phyloP scores from a whole-genome alignment of 164 flowering plant species.

The Berberis thunbergii region DNA sequence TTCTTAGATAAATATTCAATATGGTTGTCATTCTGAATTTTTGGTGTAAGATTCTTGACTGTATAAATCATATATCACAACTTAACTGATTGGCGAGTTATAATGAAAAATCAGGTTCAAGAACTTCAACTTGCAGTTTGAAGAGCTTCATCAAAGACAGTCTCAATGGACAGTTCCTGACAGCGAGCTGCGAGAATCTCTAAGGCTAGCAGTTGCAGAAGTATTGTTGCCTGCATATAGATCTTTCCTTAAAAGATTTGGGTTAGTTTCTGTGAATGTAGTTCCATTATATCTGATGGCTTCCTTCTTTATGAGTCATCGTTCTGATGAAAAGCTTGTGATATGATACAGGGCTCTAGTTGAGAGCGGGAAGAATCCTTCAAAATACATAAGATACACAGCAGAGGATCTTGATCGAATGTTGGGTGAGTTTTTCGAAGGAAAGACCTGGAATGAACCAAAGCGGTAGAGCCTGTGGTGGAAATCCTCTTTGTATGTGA shows the following conservation, averaged over 20 bases:
- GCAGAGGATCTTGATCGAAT: slow-evolving; percentile 86
- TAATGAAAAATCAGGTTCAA: slow-evolving; percentile 36
- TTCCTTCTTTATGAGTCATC: background rate
- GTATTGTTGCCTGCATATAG: slow-evolving; percentile 90
- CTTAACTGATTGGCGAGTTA: no score
- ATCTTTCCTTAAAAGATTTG: slow-evolving; percentile 82
- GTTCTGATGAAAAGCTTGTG: background rate
- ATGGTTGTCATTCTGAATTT: no score
- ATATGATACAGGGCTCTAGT: slow-evolving; percentile 48
- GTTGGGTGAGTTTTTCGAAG: slow-evolving; percentile 86
- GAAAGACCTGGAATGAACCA: slow-evolving; percentile 66
- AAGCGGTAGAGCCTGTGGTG: slow-evolving; percentile 29
- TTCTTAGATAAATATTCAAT: no score
- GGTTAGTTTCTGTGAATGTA: slow-evolving; percentile 2
- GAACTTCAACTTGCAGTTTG: slow-evolving; percentile 73
- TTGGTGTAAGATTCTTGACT: no score
- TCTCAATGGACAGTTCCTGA: slow-evolving; percentile 98
- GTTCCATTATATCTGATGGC: background rate
- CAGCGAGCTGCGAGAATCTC: slow-evolving; percentile 80
- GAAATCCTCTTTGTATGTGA: no score
- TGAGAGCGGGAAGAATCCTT: slow-evolving; percentile 76
- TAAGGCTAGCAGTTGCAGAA: slow-evolving; percentile 93
- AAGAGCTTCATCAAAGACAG: slow-evolving; percentile 93
- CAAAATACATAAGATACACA: slow-evolving; percentile 63
- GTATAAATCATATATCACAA: no score